Base-by-base conservation (phyloP, 169 alveolate genomes). In the Plasmodium adleri region DNA sequence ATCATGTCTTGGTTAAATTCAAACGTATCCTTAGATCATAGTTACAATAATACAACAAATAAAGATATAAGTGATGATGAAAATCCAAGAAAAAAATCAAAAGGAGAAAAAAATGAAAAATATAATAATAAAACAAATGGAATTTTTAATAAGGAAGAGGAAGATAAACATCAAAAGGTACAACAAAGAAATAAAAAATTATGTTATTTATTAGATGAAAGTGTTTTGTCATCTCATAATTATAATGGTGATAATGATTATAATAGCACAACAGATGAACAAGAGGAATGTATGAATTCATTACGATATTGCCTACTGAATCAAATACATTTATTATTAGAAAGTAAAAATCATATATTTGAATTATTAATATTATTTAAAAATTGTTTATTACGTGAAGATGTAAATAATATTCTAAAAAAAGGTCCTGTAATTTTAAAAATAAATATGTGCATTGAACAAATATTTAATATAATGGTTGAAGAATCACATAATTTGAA, bases 401-500 rank as follows among this genome's bases (percentile, higher is more conserved):
- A 86, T 52, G 28, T 86, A 71, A 71, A 71, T 67, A 72, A 86
- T 17, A 47, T 71, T 52, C 45, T 86, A 43, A 60, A 12, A 52
- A 58, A 86, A 6, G 71, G 76, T 24, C 1, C 20, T 4, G 20
- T 86, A 24, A 28, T 86, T 10, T 39, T 86, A 59, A 86, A 86
- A 86, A 86, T 86, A 32, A 72, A 72, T 63, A 56, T 70, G 52
- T 86, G 92, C 24, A 45, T 86, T 26, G 87, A 86, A 22, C 75
- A 86, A 67, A 86, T 86, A 8, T 86, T 86, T 54, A 59, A 28
- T 32, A 86, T 86, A 28, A 86, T 86, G 92, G 60, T 86, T 71
- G 76, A 71, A 72, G 92, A 86, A 54, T 70, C 92, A 3, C 76
- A 86, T 39, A 59, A 86, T n/a, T 47, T 86, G 72, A 86, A 86